phyloP scores from a whole-genome alignment of 2,329 filamentous ascomycete genomes.

The Claviceps capensis region DNA sequence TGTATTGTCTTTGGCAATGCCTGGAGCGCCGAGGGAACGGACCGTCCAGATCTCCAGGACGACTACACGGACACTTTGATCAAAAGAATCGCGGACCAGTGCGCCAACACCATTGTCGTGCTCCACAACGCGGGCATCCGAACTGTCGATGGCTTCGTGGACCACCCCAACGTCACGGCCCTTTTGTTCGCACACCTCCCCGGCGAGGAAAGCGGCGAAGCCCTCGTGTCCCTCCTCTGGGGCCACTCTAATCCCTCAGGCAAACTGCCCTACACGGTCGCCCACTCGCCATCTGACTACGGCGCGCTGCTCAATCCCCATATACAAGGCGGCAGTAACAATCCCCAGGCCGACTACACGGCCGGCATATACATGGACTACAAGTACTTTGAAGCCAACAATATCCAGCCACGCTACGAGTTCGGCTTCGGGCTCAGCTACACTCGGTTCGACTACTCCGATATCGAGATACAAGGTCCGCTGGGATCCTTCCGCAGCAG shows the following conservation, averaged over 20 bases:
- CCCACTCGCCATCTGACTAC: conserved; percentile 42
- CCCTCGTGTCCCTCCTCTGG: conserved; percentile 42
- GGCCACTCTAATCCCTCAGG: conserved; percentile 43
- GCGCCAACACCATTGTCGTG: conserved; percentile 48
- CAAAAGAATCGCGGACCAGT: conserved; percentile 40
- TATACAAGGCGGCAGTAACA: conserved; percentile 33
- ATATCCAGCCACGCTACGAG: conserved; percentile 36
- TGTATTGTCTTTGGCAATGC: conserved; percentile 56
- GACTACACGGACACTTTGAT: conserved; percentile 48
- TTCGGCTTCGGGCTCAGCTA: conserved; percentile 46
- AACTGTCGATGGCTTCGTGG: conserved; percentile 45
- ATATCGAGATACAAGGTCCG: conserved; percentile 22
- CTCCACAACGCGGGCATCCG: conserved; percentile 45
- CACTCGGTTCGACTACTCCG: conserved; percentile 35
- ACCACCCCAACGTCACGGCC: conserved; percentile 50
- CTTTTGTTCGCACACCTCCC: conserved; percentile 51
- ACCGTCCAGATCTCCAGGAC: conserved; percentile 48
- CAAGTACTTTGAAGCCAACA: conserved; percentile 35
- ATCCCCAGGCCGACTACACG: conserved; percentile 37
- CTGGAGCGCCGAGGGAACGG: conserved; percentile 58
- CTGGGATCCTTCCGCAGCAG: conserved; percentile 13
- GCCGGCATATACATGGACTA: conserved; percentile 42
- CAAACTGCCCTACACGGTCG: conserved; percentile 48
- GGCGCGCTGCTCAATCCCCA: conserved; percentile 27
- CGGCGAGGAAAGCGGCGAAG: conserved; percentile 46